These are phyloP conservation scores for Pyrenula aspistea DNA, from an alignment of 495 filamentous ascomycete genomes.

Conservation along the genomic window DNA sequence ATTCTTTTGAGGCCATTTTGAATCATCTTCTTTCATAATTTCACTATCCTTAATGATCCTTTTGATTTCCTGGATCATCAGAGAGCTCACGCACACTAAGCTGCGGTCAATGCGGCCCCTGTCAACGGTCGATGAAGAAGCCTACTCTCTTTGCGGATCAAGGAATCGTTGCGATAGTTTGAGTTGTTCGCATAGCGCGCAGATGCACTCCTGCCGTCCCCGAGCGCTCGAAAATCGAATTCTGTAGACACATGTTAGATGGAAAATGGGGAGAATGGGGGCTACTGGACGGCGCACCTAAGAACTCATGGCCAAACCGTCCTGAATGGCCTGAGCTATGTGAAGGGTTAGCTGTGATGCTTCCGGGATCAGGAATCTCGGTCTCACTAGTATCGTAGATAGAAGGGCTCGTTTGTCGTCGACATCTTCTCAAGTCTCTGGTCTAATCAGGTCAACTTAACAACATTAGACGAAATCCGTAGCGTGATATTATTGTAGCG, in stretches of 20 bases:
- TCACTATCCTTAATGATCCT: conserved; percentile 95
- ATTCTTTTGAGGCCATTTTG: conserved; percentile 99
- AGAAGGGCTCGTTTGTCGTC: conserved; percentile 67
- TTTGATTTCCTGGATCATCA: conserved; percentile 92
- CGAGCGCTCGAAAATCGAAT: conserved; percentile 89
- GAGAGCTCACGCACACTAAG: conserved; percentile 87
- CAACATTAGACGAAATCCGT: too few relatives aligned
- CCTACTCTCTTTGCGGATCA: conserved; percentile 99
- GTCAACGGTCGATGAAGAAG: conserved; percentile 7
- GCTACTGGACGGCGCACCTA: conserved; percentile 46
- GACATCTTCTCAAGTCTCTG: conserved; percentile 27
- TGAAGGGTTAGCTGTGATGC: too few relatives aligned
- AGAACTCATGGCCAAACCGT: conserved; percentile 95
- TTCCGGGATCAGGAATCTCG: conserved; percentile 13
- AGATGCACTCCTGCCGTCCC: conserved; percentile 88
- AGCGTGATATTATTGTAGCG: too few relatives aligned
- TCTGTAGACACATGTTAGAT: conserved; percentile 38
- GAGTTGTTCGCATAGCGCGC: conserved; percentile 99
- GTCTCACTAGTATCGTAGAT: conserved; percentile 89
- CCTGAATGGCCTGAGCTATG: conserved; percentile 91
- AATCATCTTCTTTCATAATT: conserved; percentile 98
- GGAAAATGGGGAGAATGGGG: too few relatives aligned
- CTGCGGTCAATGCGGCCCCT: conserved; percentile 1
- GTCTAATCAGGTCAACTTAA: too few relatives aligned
- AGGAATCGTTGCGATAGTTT: conserved; percentile 96